These are phyloP conservation scores for Pythium plurisporium DNA, from an alignment of 352 stramenopile species.

Conservation along the genomic window DNA sequence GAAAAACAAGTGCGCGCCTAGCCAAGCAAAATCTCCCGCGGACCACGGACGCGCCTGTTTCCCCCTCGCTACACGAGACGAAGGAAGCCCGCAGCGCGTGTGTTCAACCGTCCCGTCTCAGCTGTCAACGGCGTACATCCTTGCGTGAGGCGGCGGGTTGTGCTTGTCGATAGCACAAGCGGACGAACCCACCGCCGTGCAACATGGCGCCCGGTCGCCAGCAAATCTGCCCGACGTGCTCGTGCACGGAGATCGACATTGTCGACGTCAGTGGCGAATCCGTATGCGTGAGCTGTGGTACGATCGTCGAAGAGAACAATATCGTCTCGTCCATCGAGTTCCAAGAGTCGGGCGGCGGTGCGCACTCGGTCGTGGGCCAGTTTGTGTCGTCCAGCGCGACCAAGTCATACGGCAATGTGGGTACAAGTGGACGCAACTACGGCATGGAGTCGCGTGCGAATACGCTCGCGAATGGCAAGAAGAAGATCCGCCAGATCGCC, in stretches of 20 bases:
- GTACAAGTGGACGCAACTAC: conserved; percentile 89
- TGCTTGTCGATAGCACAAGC: too few species aligned
- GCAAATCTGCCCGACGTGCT: conserved; percentile 93
- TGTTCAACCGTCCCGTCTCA: too few species aligned
- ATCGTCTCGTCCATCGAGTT: conserved; percentile 98
- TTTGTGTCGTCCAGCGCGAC: conserved; percentile 91
- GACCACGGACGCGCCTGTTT: not conserved
- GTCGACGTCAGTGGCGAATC: conserved; percentile 88
- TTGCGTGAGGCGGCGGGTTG: too few species aligned
- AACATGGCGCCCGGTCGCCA: conserved; percentile 1
- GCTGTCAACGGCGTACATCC: too few species aligned
- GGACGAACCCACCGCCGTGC: too few species aligned
- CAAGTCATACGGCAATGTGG: conserved; percentile 89
- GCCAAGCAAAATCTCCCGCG: not conserved
- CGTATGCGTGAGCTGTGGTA: conserved; percentile 84
- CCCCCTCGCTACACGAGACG: too few species aligned
- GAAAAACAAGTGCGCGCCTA: not conserved
- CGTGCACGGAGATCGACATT: conserved; percentile 93
- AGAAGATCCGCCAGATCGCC: conserved; percentile 92
- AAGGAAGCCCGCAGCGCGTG: too few species aligned
- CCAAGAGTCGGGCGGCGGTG: conserved; percentile 89
- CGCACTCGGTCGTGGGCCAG: conserved; percentile 92
- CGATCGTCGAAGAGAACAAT: conserved; percentile 97
- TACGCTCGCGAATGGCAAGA: conserved; percentile 93
- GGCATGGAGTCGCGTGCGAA: conserved; percentile 93